phyloP scores from a whole-genome alignment of 768 basidiomycete genomes.

The Lactarius sp. region DNA sequence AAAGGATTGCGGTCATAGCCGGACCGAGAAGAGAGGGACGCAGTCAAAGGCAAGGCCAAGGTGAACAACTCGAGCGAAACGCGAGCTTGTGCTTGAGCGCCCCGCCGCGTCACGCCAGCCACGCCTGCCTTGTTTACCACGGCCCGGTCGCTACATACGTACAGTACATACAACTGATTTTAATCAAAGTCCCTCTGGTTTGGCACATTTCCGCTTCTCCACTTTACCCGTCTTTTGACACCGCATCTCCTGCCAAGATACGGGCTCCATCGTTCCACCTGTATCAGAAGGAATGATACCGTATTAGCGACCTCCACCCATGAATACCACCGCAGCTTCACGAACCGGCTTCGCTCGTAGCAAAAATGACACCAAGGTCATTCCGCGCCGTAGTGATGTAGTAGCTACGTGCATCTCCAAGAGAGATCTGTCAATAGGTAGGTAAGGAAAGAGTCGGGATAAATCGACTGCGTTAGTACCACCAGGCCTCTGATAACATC shows the following conservation, averaged over 20 bases:
- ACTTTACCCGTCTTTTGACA: conserved; percentile 75
- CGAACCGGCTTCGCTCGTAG: conserved; percentile 79
- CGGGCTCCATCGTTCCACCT: conserved; percentile 81
- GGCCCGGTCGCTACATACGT: no score
- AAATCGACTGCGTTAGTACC: conserved; percentile 44
- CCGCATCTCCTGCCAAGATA: conserved; percentile 90
- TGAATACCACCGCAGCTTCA: conserved; percentile 15
- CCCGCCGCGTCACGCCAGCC: conserved; percentile 27
- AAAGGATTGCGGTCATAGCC: conserved; percentile 61
- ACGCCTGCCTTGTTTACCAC: conserved; percentile 20
- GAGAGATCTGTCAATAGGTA: conserved; percentile 57
- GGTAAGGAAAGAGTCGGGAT: background rate
- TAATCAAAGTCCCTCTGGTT: conserved; percentile 55
- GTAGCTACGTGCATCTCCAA: conserved; percentile 89
- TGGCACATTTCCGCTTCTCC: conserved; percentile 84
- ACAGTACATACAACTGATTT: no score
- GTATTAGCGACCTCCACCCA: background rate
- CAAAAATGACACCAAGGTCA: conserved; percentile 88
- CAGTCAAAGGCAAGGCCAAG: conserved; percentile 23
- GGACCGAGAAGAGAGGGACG: conserved; percentile 16
- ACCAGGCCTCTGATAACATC: conserved; percentile 86
- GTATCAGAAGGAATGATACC: background rate
- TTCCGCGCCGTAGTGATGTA: conserved; percentile 89
- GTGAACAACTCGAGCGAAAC: conserved; percentile 21
- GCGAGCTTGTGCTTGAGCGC: conserved; percentile 16